Percentiles rank a stretch among this genome's conserved stretches.
Evolutionary conservation across 768 basidiomycete species (phyloP).

Genomic region (Trametes cingulata): DNA sequence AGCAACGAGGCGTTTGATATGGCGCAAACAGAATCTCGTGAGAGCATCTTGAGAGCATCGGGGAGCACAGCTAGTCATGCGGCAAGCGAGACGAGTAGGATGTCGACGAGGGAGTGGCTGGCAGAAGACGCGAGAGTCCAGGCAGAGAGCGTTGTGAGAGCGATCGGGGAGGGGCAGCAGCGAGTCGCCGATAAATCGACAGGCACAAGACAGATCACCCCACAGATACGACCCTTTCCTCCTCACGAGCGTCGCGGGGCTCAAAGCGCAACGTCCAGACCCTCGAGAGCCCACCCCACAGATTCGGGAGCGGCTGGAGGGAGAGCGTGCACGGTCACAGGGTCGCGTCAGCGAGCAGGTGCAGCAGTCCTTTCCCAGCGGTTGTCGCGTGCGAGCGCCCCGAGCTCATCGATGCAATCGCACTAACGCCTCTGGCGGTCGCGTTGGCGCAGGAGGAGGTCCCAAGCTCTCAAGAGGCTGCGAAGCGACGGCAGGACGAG

Average conservation of each 20-base stretch:
- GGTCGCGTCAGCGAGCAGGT: not conserved
- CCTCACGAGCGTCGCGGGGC: not conserved
- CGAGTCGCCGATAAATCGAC: not conserved
- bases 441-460: too few species aligned
- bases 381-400: conserved; percentile 3
- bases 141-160: too few species aligned
- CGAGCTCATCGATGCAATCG: conserved; percentile 10
- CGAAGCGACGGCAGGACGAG: not conserved
- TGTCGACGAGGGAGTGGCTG: not conserved
- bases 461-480: not conserved
- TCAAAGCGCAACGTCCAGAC: not conserved
- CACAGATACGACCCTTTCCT: not conserved
- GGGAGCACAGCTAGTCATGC: not conserved
- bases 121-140: too few species aligned
- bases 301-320: not conserved
- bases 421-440: not conserved
- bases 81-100: not conserved
- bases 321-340: conserved; percentile 10
- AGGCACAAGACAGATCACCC: not conserved
- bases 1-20: not conserved
- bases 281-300: not conserved
- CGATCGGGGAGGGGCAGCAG: too few species aligned
- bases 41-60: not conserved
- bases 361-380: conserved; percentile 7
- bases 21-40: not conserved